Evolutionary conservation across 23 red algal species (phyloP).

Genomic region (Gracilaria vermiculophylla): DNA sequence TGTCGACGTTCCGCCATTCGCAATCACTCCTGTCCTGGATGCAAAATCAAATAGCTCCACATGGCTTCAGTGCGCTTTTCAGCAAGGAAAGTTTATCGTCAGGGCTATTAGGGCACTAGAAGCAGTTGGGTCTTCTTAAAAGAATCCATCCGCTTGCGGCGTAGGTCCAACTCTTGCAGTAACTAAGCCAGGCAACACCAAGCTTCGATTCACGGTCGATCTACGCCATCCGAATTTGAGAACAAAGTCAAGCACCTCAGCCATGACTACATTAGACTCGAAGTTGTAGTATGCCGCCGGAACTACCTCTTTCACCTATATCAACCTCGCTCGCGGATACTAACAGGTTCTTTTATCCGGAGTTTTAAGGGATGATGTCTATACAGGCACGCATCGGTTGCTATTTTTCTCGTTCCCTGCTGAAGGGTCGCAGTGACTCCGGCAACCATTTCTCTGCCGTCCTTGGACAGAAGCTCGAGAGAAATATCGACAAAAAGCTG

Average conservation of each 20-base stretch:
- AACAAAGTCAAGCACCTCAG: neutral
- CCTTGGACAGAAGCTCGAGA: neutral
- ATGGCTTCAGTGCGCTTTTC: neutral
- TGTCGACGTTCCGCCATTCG: neutral
- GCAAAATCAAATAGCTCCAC: neutral
- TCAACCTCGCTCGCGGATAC: constrained; percentile 16
- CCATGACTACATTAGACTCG: constrained; percentile 20
- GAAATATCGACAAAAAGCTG: neutral
- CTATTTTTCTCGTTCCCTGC: neutral
- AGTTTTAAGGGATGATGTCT: constrained; percentile 3
- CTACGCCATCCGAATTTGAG: neutral
- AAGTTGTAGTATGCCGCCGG: neutral
- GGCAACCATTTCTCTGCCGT: constrained; percentile 1
- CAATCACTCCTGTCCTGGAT: neutral
- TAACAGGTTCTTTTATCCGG: neutral
- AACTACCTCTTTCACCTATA: neutral
- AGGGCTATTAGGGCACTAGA: neutral
- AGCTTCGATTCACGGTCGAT: constrained; percentile 29
- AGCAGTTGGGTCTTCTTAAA: neutral
- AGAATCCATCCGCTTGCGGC: neutral
- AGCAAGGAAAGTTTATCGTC: neutral
- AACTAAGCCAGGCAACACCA: neutral
- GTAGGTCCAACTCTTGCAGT: neutral
- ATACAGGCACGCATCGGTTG: neutral
- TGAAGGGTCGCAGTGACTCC: neutral